Base-by-base conservation (phyloP, 495 filamentous ascomycete species). In the Xylaria acuta region DNA sequence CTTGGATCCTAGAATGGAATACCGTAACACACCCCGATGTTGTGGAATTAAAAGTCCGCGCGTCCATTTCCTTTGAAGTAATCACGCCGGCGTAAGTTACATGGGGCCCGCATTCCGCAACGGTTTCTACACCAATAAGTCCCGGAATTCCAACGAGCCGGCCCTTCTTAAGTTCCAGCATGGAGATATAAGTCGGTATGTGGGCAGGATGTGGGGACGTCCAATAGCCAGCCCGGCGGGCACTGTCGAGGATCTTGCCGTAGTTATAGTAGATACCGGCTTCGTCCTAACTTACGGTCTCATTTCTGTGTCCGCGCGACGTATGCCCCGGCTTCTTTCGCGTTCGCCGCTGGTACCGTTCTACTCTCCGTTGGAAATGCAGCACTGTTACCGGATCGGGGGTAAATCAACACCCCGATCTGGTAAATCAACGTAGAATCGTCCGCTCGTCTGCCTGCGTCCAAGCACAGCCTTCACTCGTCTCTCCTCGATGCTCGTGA, bases 1-100 rank as follows among this genome's bases (percentile, higher is more conserved):
- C 58, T 22, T 60, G 58, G 1, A 60, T 22, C 58, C 58, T 14
- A 60, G 16, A 59, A 59, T 38, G 56, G 56, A 59, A 34, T 38
- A 22, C 34, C 6, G 34, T 40, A 60, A 60, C 14, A 8, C 32
- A 32, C 14, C 45, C 53, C 53, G 53, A 56, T 25, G 18, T 54
- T 54, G 51, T 54, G 7, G 2, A 11, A 20, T 60, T 34, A 18
- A 59, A 60, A 38, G 34, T 40, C 34, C 34, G 7, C 32, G 34
- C 32, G 34, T 60, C 34, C 58, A 38, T 38, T 36, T 60, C 27
- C 27, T 60, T 60, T 36, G 16, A 36, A 38, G 34, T 60, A 60
- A 22, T 22, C 32, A 6, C 30, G 7, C 32, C 34, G 34, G 7
- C 56, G n/a, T 5, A 60, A 60, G 56, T 60, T 59, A 59, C 54